phyloP scores from a whole-genome alignment of 306 rosid genomes.

The Fagus crenata region DNA sequence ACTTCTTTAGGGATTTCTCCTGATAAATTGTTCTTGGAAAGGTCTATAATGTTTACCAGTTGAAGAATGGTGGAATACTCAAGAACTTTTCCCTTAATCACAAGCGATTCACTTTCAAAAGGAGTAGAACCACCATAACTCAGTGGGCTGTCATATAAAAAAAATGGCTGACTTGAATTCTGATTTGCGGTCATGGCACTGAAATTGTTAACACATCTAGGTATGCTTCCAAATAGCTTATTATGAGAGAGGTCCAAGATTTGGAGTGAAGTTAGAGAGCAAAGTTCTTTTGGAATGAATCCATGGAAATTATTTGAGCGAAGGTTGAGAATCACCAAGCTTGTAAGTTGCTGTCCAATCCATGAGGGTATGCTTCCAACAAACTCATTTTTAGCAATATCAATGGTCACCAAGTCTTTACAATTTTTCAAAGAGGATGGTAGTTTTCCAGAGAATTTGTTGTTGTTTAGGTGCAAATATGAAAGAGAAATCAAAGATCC shows the following conservation, averaged over 20 bases:
- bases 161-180: not conserved
- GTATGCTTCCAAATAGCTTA: slow-evolving; percentile 1
- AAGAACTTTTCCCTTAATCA: not conserved
- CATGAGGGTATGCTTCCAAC: slow-evolving; percentile 32
- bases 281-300: slow-evolving; percentile 17
- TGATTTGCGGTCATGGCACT: not conserved
- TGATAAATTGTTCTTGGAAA: not conserved
- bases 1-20: slow-evolving; percentile 6
- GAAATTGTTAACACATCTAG: slow-evolving; percentile 19
- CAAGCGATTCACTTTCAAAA: not conserved
- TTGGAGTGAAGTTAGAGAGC: not conserved
- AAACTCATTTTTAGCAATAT: slow-evolving; percentile 31
- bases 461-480: not conserved
- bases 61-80: not conserved
- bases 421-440: slow-evolving; percentile 24
- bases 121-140: not conserved
- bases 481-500: not conserved
- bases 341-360: slow-evolving; percentile 5
- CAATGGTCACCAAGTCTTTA: slow-evolving; percentile 2
- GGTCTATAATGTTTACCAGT: not conserved
- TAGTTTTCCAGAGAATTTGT: not conserved
- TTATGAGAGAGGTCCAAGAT: slow-evolving; percentile 22
- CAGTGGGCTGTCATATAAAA: too few relatives aligned
- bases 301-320: slow-evolving; percentile 18
- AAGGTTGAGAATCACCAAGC: slow-evolving; percentile 21